Conservation (phyloP, 176 grass and related monocot genomes). For the Paspalum notatum region DNA sequence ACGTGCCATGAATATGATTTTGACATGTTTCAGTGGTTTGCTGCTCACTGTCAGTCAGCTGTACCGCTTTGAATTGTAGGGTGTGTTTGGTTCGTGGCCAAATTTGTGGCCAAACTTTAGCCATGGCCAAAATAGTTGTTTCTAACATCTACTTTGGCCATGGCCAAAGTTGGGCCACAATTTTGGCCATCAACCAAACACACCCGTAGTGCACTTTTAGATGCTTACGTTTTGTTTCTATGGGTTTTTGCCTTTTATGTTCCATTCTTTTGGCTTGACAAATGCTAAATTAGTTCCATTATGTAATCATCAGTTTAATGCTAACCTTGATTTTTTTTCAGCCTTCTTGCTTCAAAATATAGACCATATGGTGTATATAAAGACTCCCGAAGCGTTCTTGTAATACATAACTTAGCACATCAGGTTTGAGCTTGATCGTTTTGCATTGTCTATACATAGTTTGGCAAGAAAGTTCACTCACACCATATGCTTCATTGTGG, state of each 20-base stretch:
- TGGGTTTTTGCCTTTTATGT: neutral
- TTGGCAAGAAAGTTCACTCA: conserved; percentile 17
- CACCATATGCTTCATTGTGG: conserved; percentile 23
- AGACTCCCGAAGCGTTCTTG: conserved; percentile 81
- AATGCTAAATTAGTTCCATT: conserved; percentile 38
- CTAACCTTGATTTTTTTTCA: conserved; percentile 42
- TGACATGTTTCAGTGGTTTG: neutral
- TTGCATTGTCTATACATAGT: conserved; percentile 2
- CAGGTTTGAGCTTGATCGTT: conserved; percentile 64
- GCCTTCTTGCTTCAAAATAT: conserved; percentile 91
- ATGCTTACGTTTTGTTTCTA: neutral
- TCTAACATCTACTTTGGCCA: too few species aligned
- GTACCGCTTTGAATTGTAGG: neutral
- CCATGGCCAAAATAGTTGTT: too few species aligned
- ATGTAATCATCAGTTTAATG: neutral
- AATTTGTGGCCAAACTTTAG: too few species aligned
- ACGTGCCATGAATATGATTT: conserved; percentile 3
- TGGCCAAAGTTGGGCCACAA: too few species aligned
- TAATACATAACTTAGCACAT: conserved; percentile 98
- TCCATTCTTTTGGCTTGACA: neutral
- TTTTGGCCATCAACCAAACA: too few species aligned
- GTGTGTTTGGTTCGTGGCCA: too few species aligned
- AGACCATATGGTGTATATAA: conserved; percentile 92
- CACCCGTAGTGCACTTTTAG: too few species aligned
- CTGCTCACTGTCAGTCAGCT: conserved; percentile 16